Base-by-base conservation (phyloP, 805 yeast genomes). In the Cyberlindnera meyerae region DNA sequence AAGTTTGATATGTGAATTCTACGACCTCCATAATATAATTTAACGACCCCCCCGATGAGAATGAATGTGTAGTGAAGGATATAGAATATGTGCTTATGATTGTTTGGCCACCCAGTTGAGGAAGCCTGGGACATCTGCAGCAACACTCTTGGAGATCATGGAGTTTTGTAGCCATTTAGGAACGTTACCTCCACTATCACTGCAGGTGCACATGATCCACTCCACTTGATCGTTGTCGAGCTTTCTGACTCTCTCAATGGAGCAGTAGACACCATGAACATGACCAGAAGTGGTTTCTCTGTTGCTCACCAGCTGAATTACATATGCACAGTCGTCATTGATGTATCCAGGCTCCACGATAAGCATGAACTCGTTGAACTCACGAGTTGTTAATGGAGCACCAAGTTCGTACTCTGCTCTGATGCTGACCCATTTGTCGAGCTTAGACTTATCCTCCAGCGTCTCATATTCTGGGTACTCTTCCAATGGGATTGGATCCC, bases 111-210 rank as follows among this genome's bases (percentile, higher is more conserved):
- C 18, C 57, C 57, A 59, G 28, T 51, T 47, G 11, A 64, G 40
- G 34, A 65, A 57, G 11, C 52, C 49, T 5, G 69, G 68, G 2
- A 66, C 68, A 42, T 66, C 71, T 12, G 57, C 52, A 16, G 63
- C 53, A 11, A 66, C 62, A 16, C 62, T 58, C 37, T 61, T 63
- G 7, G 65, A 60, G 32, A 65, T 62, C 42, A 62, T 60, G 9
- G 62, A 47, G 43, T 61, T 62, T 39, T 66, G 71, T 12, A 66
- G 18, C 60, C 63, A 63, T 33, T 58, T 54, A 7, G 70, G 70
- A 6, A 66, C 59, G 31, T 54, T 52, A 1, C 71, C 71, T 26
- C 67, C 66, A 16, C 66, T 62, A 43, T 66, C 66, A 37, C 65
- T 58, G 7, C 55, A 40, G 2, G 69, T 63, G 18, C 60, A 54